Evolutionary conservation across 2,329 filamentous ascomycete species (phyloP).

Genomic region (Aspergillus chevalieri): DNA sequence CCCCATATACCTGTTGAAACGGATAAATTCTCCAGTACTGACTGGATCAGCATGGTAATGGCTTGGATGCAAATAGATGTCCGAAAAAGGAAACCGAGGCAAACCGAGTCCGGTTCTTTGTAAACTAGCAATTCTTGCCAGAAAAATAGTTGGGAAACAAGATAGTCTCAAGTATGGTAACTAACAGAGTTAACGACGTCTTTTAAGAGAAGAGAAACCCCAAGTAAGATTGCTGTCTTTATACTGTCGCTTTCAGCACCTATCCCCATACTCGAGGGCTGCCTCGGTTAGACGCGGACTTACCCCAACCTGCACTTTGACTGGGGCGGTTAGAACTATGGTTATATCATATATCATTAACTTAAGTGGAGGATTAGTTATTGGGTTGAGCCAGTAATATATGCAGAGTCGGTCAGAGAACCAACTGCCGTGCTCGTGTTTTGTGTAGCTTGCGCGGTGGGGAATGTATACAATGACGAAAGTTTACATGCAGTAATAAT

Average conservation of each 20-base stretch:
- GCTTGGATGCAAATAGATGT: neutral
- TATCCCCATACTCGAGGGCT: neutral
- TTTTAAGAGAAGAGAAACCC: neutral
- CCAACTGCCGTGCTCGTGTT: too few relatives aligned
- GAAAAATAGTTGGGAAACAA: too few relatives aligned
- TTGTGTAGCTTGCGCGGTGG: too few relatives aligned
- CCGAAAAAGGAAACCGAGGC: neutral
- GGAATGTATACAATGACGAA: too few relatives aligned
- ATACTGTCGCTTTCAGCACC: constrained; percentile 7
- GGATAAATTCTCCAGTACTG: constrained; percentile 13
- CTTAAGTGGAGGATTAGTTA: too few relatives aligned
- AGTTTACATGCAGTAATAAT: too few relatives aligned
- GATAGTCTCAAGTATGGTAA: neutral
- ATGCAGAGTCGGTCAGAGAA: too few relatives aligned
- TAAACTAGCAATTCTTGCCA: too few relatives aligned
- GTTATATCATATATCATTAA: neutral
- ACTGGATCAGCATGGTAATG: constrained; percentile 19
- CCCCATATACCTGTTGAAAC: constrained; percentile 11
- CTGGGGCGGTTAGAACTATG: too few relatives aligned
- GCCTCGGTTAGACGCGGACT: neutral
- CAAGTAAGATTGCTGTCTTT: constrained; percentile 6
- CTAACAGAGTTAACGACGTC: neutral
- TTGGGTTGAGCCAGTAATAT: too few relatives aligned
- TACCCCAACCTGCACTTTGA: neutral
- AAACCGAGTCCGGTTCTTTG: too few relatives aligned